A percentile compares a stretch with the other conserved stretches of the same genome.
phyloP scores from a whole-genome alignment of 2,329 filamentous ascomycete genomes.

The Xylariomycetidae sp. region DNA sequence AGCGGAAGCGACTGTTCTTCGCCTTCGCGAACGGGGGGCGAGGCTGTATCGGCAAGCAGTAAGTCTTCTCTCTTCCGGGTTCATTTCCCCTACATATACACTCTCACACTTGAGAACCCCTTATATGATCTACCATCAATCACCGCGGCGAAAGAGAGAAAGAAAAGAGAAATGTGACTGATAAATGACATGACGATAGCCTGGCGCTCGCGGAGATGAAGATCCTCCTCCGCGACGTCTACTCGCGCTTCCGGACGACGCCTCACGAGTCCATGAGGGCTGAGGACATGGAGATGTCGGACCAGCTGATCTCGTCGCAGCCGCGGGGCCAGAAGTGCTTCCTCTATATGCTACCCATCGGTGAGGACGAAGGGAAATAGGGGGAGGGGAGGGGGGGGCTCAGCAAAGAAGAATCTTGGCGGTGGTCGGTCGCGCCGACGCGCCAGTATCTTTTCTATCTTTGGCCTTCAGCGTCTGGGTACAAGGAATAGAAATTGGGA shows the following conservation, averaged over 20 bases:
- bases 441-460: too few relatives aligned
- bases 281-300: conserved; percentile 58
- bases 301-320: conserved; percentile 63
- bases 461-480: too few relatives aligned
- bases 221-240: conserved; percentile 57
- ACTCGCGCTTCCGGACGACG: conserved; percentile 52
- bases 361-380: neutral
- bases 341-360: conserved; percentile 26
- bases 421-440: too few relatives aligned
- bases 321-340: conserved; percentile 57
- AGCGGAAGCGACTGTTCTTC: conserved; percentile 59
- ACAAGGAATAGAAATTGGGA: too few relatives aligned
- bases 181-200: too few relatives aligned
- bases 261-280: conserved; percentile 49
- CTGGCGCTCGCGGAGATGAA: conserved; percentile 67
- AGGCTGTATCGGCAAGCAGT: conserved; percentile 65
- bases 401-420: too few relatives aligned
- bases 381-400: neutral
- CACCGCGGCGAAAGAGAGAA: too few relatives aligned
- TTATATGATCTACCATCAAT: too few relatives aligned
- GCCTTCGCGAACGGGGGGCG: conserved; percentile 62
- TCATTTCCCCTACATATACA: too few relatives aligned
- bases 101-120: too few relatives aligned
- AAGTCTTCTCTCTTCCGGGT: conserved; percentile 33
- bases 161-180: too few relatives aligned